Conservation (phyloP, 1,139 yeast species). For the Geotrichum restrictum region DNA sequence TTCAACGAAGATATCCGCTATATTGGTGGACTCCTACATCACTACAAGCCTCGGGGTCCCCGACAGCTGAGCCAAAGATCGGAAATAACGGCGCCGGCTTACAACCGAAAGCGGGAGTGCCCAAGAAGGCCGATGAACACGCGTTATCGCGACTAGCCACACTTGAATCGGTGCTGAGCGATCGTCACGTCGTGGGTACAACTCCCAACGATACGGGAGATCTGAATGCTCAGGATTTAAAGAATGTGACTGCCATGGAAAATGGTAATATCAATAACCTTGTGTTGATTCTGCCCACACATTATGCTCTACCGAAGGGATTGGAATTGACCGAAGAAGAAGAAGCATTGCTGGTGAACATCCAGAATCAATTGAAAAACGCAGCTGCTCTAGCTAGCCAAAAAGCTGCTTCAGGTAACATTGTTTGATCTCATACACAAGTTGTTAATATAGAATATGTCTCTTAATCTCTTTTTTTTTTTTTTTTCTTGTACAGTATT, state of each 20-base stretch:
- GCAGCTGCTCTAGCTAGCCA: slow-evolving; percentile 2
- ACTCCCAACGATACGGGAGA: slow-evolving; percentile 18
- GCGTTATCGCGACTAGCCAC: background rate
- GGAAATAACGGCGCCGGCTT: too few relatives aligned
- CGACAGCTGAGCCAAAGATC: background rate
- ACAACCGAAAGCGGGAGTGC: background rate
- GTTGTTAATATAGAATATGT: too few relatives aligned
- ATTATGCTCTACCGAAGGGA: slow-evolving; percentile 19
- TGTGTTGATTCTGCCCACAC: slow-evolving; percentile 21
- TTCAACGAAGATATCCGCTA: slow-evolving; percentile 53
- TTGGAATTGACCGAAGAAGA: slow-evolving; percentile 22
- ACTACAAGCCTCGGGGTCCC: slow-evolving; percentile 19
- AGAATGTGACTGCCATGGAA: slow-evolving; percentile 3
- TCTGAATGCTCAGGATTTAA: background rate
- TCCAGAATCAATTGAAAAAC: slow-evolving; percentile 21
- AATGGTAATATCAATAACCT: background rate
- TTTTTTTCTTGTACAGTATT: background rate
- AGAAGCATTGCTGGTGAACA: slow-evolving; percentile 20
- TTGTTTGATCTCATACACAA: background rate
- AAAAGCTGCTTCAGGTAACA: background rate
- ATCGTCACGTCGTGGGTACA: slow-evolving; percentile 18
- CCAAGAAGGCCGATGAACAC: background rate
- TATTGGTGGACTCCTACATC: slow-evolving; percentile 59
- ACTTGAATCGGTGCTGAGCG: slow-evolving; percentile 11
- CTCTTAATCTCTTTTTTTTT: background rate